Base-by-base conservation (phyloP, 2,329 filamentous ascomycete species). In the Fusarium algeriense region DNA sequence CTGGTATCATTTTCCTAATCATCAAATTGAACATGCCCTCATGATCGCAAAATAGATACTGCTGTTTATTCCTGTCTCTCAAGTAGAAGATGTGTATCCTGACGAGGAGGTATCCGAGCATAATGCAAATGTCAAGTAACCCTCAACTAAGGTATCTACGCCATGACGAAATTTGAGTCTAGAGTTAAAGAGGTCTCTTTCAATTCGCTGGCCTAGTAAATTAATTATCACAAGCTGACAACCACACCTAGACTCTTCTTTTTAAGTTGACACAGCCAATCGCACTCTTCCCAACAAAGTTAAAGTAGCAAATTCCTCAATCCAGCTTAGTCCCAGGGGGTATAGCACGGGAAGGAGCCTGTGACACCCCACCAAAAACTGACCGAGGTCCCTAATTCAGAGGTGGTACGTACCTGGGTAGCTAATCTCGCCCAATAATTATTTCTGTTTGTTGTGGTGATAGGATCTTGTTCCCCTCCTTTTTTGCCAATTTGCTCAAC, bases 361-460 rank as follows among this genome's bases (percentile, higher is more conserved):
- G 23, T 55, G 40, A 34, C 20, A 26, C 49, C 64, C 64, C 49
- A 56, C 64, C 44, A 67, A 40, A 64, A 59, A 15, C 23, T 30
- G 52, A n/a, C 64, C 68, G 68, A 71, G 69, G 69, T 65, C 46
- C 54, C 23, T 37, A 19, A 37, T 32, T 30, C 45, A 32, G 37
- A n/a, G n/a, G 28, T 32, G 55, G 48, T 67, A 67, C 64, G 63
- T 67, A 67, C 63, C 55, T 55, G n/a, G 26, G 19, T 49, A 54
- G 67, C 63, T 50, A 67, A 67, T 71, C 53, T 63, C 49, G 45
- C 20, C 44, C 52, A 57, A 53, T 50, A 63, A 44, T 55, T 64
- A 34, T 60, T 60, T 69, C 41, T 71, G 50, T 43, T 49, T 71
- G 59, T 69, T 60, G 26, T 35, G 41, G 48, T 64, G 30, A 49